These are phyloP conservation scores for Eucalyptus erythrocorys DNA, from an alignment of 345 rosid species.

Conservation along the genomic window DNA sequence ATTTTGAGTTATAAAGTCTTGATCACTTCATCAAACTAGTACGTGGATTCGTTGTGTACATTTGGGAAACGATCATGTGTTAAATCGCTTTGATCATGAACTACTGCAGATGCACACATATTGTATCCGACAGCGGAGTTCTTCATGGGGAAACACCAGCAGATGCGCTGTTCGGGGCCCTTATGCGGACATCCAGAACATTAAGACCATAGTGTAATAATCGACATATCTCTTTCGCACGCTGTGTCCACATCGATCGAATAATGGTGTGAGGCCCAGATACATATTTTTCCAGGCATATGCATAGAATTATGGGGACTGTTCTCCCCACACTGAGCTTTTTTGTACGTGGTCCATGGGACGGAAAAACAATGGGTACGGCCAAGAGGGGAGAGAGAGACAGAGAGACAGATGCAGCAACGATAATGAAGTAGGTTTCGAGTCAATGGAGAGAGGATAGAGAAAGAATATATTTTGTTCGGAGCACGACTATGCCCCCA, in stretches of 20 bases:
- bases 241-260: not conserved
- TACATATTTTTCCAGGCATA: not conserved
- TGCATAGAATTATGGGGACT: not conserved
- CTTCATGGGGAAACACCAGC: not conserved
- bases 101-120: not conserved
- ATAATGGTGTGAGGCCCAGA: not conserved
- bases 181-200: not conserved
- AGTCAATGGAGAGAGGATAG: not conserved
- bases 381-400: not conserved
- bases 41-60: not conserved
- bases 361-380: not conserved
- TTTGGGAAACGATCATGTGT: not conserved
- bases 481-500: not conserved
- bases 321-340: not conserved
- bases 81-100: not conserved
- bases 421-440: not conserved
- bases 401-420: not conserved
- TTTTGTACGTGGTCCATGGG: not conserved
- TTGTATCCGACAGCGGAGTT: not conserved
- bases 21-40: not conserved
- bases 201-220: not conserved
- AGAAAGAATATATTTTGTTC: not conserved
- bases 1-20: not conserved
- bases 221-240: not conserved
- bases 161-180: not conserved